These are phyloP conservation scores for Fragaria iinumae DNA, from an alignment of 306 rosid species.

Conservation along the genomic window DNA sequence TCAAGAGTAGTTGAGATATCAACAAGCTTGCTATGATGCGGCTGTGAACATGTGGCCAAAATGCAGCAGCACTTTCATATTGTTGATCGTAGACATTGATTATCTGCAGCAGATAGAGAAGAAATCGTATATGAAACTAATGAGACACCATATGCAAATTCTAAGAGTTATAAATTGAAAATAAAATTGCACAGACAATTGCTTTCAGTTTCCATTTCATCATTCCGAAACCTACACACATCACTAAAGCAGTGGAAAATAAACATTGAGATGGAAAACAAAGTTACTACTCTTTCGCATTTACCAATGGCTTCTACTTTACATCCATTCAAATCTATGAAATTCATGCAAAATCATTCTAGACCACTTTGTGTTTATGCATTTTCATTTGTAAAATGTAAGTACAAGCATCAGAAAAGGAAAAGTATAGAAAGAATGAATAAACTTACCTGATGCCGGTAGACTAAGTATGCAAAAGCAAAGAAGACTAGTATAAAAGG, in stretches of 20 bases:
- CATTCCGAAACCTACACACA: neutral
- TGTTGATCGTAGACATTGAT: slow-evolving; percentile 91
- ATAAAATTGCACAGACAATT: neutral
- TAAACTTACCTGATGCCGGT: slow-evolving; percentile 92
- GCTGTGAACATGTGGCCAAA: slow-evolving; percentile 96
- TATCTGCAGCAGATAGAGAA: slow-evolving; percentile 47
- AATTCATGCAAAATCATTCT: neutral
- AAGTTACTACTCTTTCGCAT: neutral
- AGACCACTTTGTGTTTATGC: neutral
- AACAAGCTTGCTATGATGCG: slow-evolving; percentile 90
- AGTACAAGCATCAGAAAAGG: neutral
- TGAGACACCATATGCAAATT: neutral
- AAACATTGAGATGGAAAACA: neutral
- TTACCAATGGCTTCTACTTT: neutral
- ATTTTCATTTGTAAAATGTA: neutral
- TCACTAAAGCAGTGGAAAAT: neutral
- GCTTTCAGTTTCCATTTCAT: neutral
- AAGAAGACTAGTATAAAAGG: slow-evolving; percentile 96
- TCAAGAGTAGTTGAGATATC: slow-evolving; percentile 81
- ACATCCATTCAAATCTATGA: neutral
- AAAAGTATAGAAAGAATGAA: slow-evolving; percentile 8
- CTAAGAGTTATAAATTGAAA: neutral
- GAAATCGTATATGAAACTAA: slow-evolving; percentile 6
- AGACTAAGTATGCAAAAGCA: slow-evolving; percentile 88
- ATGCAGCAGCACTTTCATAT: slow-evolving; percentile 95